Evolutionary conservation across 305 asterid species (phyloP).

Genomic region (Fraxinus latifolia): DNA sequence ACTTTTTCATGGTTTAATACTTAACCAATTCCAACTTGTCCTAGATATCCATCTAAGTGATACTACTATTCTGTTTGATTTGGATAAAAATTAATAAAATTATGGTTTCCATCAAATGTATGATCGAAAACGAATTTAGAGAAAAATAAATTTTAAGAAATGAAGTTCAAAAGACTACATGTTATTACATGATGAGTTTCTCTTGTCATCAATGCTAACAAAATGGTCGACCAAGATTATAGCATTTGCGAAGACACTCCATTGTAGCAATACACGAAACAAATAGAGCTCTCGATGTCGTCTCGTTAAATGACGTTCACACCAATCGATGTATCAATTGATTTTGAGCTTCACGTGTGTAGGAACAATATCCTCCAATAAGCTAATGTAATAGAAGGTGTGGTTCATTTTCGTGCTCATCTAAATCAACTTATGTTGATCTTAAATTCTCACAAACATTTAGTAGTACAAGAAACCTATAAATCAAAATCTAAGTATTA

Average conservation of each 20-base stretch:
- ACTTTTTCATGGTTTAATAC: too few species aligned
- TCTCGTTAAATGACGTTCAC: not conserved
- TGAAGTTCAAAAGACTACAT: not conserved
- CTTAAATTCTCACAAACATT: not conserved
- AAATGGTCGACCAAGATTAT: not conserved
- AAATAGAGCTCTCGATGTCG: not conserved
- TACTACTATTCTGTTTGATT: not conserved
- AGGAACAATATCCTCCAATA: not conserved
- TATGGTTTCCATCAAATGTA: not conserved
- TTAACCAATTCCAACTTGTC: not conserved
- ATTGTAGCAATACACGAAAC: not conserved
- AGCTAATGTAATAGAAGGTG: not conserved
- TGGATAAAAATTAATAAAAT: not conserved
- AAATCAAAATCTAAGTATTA: not conserved
- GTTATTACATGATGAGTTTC: not conserved
- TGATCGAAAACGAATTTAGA: not conserved
- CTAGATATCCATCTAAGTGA: not conserved
- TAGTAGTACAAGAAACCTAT: not conserved
- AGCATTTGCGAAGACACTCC: not conserved
- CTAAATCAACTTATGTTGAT: not conserved
- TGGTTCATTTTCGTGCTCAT: not conserved
- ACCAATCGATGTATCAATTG: not conserved
- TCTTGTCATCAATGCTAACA: not conserved
- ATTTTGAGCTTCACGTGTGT: not conserved
- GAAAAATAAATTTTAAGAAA: not conserved